Base-by-base conservation (phyloP, 495 filamentous ascomycete species). In the Tirmania nivea region DNA sequence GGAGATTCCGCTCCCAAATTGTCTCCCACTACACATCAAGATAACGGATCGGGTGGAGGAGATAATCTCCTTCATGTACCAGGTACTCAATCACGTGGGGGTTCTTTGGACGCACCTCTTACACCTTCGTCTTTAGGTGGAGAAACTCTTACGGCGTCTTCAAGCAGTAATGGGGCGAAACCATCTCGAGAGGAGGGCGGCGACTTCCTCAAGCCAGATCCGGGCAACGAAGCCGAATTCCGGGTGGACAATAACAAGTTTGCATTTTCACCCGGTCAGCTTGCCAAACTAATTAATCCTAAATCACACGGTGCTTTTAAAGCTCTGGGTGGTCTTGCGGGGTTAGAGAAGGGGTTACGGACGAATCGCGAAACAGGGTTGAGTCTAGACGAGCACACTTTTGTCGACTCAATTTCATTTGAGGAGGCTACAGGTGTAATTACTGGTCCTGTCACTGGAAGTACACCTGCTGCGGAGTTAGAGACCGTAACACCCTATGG, bases 221-320 rank as follows among this genome's bases (percentile, higher is more conserved):
- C 77, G 7, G 78, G 79, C 10, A 81, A 75, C 1, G 81, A 87
- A 60, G 67, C 62, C 1, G 83, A 86, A 58, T 93, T 89, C 58
- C 56, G 76, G 35, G 79, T 86, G 11, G 71, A 77, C 21, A 72
- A 88, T 54, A 92, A 92, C 64, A 77, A 71, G 39, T 92, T 92
- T 55, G 86, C 83, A 1, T 90, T 86, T 56, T 78, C 81, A 1
- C 85, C 83, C 0, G 86, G 86, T 0, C 84, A 89, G 50, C 61
- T 93, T 59, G 77, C 74, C 52, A 92, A 88, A 63, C 63, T 92
- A 9, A 67, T 82, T 39, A 87, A 86, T 53, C 86, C 86, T 0
- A 94, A 93, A 68, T 87, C 72, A 56, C 69, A 86, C 50, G 70
- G 73, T 48, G 86, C 84, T 0, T 84, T 92, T 55, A 75, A 78